Evolutionary conservation across 495 filamentous ascomycete species (phyloP), one percentile per base, ranked within the genome.

Genomic region (Lichina pygmaea): DNA sequence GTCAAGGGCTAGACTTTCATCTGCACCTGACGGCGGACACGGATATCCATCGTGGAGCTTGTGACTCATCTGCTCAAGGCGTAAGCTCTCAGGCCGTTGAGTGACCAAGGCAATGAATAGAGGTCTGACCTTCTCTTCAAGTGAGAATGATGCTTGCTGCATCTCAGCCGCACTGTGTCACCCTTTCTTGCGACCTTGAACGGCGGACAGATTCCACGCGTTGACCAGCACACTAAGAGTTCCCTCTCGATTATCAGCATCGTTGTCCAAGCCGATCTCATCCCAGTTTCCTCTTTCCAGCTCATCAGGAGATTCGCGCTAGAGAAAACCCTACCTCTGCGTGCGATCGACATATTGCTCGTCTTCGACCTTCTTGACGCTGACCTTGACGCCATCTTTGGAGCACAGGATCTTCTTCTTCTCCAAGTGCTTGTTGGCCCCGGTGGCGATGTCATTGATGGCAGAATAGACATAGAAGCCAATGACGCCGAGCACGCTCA

Each of bases 311-410:
- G 15, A 44, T 12, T 7, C 2, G 16, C 13, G 33, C 10, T 2
- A 3, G 17, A 16, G 24, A 16, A 7, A 16, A 50, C 47, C 55
- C 36, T 46, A 78, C 62, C 73, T 79, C 64, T 93, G 83, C 17
- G 79, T 89, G 53, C 61, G 66, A 60, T 86, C 84, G 54, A 78
- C 72, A 60, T 91, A 86, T 17, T 70, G 69, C 68, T 93, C 86
- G 48, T 72, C 69, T 44, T 66, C 63, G 30, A 84, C 52, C 48
- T 86, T 70, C 63, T 78, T 79, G 42, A 93, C 74, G 15, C 73
- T 72, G 39, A 94, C 80, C 53, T 73, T 78, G 63, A 86, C 62
- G 11, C 86, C 86, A 49, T 91, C 83, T 58, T 78, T 85, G 33
- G 79, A 76, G 57, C 91, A 75, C 33, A 71, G 62, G 31, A 93